Evolutionary conservation across 1,284 basidiomycete species (phyloP), one percentile per base, ranked within the genome.

Genomic region (Peniophora sp.): DNA sequence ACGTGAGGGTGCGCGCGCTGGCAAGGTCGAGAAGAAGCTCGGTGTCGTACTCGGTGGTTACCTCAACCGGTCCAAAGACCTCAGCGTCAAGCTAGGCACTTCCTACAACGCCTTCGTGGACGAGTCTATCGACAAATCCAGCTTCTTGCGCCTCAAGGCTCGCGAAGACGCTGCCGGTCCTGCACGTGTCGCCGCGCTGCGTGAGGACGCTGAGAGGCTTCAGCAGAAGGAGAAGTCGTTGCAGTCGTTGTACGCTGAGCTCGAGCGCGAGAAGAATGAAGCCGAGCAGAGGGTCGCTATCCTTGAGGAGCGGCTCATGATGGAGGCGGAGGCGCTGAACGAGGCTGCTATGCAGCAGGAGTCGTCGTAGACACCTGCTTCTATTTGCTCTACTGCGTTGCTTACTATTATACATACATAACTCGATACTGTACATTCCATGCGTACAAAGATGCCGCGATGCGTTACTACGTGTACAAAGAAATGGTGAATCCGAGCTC

Each of bases 1-100:
- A n/a, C 82, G 80, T 60, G 88, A 92, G 61, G 91, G 92, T 0
- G 78, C 74, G 46, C 89, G 87, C 61, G 87, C 90, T 0, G 69
- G 80, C 39, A 99, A 98, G 71, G 67, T 78, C 3, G 97, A 99
- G 73, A 97, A 96, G 79, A 95, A 93, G 67, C 80, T 99, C 17
- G 79, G 74, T 12, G 83, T 96, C 56, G 79, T 83, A 20, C 78
- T 99, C 6, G 95, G 94, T 39, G 97, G 97, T 2, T 99, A 99
- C 68, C 82, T 91, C 62, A 78, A 79, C 36, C 81, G 96, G 14
- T 85, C 85, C 41, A 77, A 77, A 58, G 80, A 82, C 42, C 74
- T 96, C 6, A 71, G 76, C 14, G 81, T 81, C 60, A 80, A 85
- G 6, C 70, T 96, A 36, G 69, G 68, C 1, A 78, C 82, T 39